These are phyloP conservation scores for Stephanodiscus triporus DNA, from an alignment of 108 stramenopile genomes.

Conservation along the genomic window DNA sequence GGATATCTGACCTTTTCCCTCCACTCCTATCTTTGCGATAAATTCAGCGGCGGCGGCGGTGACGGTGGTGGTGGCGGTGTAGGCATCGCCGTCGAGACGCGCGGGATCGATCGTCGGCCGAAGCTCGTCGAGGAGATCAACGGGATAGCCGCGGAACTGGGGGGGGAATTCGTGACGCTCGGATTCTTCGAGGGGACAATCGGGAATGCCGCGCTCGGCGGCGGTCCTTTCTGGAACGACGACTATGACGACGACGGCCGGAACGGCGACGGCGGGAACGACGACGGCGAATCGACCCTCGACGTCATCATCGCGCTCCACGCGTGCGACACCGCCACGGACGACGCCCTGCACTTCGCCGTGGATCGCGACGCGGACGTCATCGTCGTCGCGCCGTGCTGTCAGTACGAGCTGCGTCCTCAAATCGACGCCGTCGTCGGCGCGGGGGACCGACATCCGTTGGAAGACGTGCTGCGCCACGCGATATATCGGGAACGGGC, in stretches of 20 bases:
- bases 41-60: slow-evolving; percentile 16
- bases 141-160: slow-evolving; percentile 63
- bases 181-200: slow-evolving; percentile 71
- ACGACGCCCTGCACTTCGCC: slow-evolving; percentile 80
- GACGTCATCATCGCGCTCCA: slow-evolving; percentile 85
- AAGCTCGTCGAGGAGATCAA: slow-evolving; percentile 78
- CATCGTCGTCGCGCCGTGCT: slow-evolving; percentile 86
- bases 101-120: slow-evolving; percentile 80
- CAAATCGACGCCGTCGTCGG: slow-evolving; percentile 57
- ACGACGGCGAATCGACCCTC: slow-evolving; percentile 24
- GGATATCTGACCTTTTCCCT: slow-evolving; percentile 88
- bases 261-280: slow-evolving; percentile 1
- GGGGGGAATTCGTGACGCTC: slow-evolving; percentile 60
- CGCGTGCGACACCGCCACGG: slow-evolving; percentile 92
- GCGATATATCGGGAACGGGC: slow-evolving; percentile 78
- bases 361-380: slow-evolving; percentile 57
- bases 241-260: background rate
- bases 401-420: slow-evolving; percentile 85
- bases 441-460: slow-evolving; percentile 27
- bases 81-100: slow-evolving; percentile 33
- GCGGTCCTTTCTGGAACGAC: slow-evolving; percentile 17
- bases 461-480: slow-evolving; percentile 65
- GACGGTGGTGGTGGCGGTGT: background rate
- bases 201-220: slow-evolving; percentile 31
- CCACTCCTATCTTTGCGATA: slow-evolving; percentile 63